Evolutionary conservation across 345 rosid species (phyloP).

Genomic region (Garcia nutans): DNA sequence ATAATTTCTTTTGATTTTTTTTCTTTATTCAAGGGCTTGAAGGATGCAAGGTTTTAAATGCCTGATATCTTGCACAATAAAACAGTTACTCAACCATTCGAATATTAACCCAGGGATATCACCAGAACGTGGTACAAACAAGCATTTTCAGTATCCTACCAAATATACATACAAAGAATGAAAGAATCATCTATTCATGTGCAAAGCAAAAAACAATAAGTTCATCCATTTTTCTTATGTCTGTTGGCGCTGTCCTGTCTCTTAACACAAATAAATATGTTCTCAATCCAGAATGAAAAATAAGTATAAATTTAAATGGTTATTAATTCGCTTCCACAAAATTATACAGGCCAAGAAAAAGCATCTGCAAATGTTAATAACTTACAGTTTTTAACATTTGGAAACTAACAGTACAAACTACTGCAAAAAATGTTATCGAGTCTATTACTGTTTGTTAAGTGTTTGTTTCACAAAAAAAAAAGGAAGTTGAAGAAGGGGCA

Average conservation of each 20-base stretch:
- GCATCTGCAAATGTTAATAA: background rate
- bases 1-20: too few species aligned
- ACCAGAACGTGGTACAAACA: background rate
- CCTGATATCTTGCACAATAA: too few species aligned
- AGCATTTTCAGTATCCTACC: background rate
- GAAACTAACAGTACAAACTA: background rate
- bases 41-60: too few species aligned
- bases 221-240: background rate
- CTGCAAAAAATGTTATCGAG: conserved; percentile 16
- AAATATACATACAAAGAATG: too few species aligned
- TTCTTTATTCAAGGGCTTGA: background rate
- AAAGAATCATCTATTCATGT: background rate
- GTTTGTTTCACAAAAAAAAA: background rate
- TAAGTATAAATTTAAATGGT: background rate
- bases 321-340: background rate
- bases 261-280: background rate
- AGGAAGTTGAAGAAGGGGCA: background rate
- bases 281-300: background rate
- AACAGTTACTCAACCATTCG: too few species aligned
- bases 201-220: background rate
- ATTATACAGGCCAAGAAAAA: background rate
- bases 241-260: background rate
- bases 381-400: background rate
- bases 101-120: too few species aligned
- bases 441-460: conserved; percentile 4